phyloP scores from a whole-genome alignment of 2,329 filamentous ascomycete species.

The Aspergillus neoniger region DNA sequence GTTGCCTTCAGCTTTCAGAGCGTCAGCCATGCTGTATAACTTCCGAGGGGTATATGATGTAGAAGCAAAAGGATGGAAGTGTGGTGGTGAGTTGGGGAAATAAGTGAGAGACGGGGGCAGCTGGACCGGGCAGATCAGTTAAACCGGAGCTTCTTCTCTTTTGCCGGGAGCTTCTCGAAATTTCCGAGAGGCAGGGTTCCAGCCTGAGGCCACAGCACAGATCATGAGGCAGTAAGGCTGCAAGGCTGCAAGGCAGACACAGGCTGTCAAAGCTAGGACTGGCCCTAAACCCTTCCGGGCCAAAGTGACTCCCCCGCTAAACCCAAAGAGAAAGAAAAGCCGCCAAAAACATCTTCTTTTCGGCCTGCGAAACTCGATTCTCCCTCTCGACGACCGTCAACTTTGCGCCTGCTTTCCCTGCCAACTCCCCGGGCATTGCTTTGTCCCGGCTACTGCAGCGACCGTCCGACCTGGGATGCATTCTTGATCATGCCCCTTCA shows the following conservation, averaged over 20 bases:
- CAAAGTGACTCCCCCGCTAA: conserved; percentile 24
- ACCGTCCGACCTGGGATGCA: conserved; percentile 18
- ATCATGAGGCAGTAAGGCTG: conserved; percentile 9
- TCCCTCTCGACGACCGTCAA: background rate
- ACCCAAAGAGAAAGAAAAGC: conserved; percentile 25
- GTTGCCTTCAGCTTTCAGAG: conserved; percentile 97
- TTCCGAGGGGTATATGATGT: conserved; percentile 5
- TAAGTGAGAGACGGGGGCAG: conserved; percentile 15
- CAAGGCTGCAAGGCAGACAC: conserved; percentile 16
- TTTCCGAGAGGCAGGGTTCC: conserved; percentile 36
- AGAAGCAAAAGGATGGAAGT: background rate
- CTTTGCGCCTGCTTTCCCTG: conserved; percentile 9
- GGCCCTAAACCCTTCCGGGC: conserved; percentile 23
- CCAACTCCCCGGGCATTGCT: background rate
- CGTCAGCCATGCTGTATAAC: conserved; percentile 61
- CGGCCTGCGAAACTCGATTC: background rate
- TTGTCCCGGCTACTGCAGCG: background rate
- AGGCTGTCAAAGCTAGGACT: conserved; percentile 7
- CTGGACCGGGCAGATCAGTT: conserved; percentile 11
- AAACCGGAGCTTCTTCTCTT: conserved; percentile 24
- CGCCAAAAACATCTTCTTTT: conserved; percentile 32
- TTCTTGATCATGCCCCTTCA: conserved; percentile 37
- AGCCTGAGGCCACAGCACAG: conserved; percentile 26
- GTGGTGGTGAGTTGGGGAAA: conserved; percentile 4
- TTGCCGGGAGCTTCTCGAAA: conserved; percentile 46